These are phyloP conservation scores for Petrea volubilis DNA, from an alignment of 257 asterid species.

Conservation along the genomic window DNA sequence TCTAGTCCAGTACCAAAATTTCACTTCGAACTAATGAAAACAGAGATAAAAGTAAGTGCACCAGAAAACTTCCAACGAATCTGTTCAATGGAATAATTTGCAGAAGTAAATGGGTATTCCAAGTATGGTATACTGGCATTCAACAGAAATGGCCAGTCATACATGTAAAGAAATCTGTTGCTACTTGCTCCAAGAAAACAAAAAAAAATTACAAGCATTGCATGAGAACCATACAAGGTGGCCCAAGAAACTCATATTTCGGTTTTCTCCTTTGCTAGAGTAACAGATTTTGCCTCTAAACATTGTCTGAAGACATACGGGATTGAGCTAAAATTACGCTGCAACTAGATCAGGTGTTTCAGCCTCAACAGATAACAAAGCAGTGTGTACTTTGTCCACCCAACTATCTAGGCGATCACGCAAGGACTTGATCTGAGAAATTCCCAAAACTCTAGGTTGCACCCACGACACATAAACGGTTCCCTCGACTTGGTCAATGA, in stretches of 20 bases:
- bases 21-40: neutral
- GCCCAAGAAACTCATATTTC: constrained; percentile 13
- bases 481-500: constrained; percentile 92
- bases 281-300: constrained; percentile 26
- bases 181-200: constrained; percentile 5
- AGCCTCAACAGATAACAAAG: constrained; percentile 90
- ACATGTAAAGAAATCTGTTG: constrained; percentile 19
- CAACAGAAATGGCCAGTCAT: constrained; percentile 7
- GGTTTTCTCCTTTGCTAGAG: constrained; percentile 3
- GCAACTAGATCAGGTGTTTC: constrained; percentile 97
- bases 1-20: neutral
- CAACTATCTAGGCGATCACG: constrained; percentile 79
- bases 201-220: constrained; percentile 17
- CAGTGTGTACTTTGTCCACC: constrained; percentile 87
- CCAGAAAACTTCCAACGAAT: neutral
- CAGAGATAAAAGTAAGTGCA: neutral
- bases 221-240: constrained; percentile 13
- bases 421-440: constrained; percentile 82
- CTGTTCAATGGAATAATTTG: constrained; percentile 16
- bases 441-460: constrained; percentile 94
- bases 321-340: constrained; percentile 40
- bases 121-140: constrained; percentile 16
- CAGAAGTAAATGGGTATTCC: constrained; percentile 10
- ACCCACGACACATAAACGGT: constrained; percentile 91
- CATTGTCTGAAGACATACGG: constrained; percentile 14